These are phyloP conservation scores for Colletotrichum australisinense DNA, from an alignment of 2,329 filamentous ascomycete genomes.

Conservation along the genomic window DNA sequence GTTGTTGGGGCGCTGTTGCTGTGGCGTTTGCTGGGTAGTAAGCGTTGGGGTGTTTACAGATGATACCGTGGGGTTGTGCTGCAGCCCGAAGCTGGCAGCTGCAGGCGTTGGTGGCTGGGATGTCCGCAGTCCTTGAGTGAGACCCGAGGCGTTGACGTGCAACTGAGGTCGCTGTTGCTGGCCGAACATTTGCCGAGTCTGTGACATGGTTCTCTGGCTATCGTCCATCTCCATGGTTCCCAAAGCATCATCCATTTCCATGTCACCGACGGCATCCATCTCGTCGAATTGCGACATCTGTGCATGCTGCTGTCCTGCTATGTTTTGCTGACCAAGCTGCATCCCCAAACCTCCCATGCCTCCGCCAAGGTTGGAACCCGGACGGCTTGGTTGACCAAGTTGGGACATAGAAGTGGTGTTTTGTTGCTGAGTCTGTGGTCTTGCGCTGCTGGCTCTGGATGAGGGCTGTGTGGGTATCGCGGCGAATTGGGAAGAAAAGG, in stretches of 20 bases:
- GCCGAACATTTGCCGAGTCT: constrained; percentile 76
- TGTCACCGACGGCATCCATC: constrained; percentile 89
- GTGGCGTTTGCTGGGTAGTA: constrained; percentile 77
- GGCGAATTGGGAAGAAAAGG: constrained; percentile 53
- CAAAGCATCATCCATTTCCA: constrained; percentile 94
- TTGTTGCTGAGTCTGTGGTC: constrained; percentile 32
- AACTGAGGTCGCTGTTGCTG: constrained; percentile 77
- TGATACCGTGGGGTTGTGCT: constrained; percentile 95
- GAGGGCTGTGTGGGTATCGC: constrained; percentile 30
- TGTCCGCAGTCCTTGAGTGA: constrained; percentile 82
- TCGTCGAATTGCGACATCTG: constrained; percentile 68
- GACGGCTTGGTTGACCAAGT: constrained; percentile 28
- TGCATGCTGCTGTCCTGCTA: constrained; percentile 49
- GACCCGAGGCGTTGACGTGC: constrained; percentile 82
- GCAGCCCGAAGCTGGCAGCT: constrained; percentile 79
- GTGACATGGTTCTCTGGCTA: constrained; percentile 74
- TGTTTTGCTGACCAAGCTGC: constrained; percentile 46
- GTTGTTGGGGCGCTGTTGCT: constrained; percentile 51
- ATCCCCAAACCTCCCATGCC: constrained; percentile 35
- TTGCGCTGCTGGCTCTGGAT: constrained; percentile 33
- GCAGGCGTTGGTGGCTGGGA: constrained; percentile 90
- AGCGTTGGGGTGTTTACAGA: constrained; percentile 96
- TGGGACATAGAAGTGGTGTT: constrained; percentile 32
- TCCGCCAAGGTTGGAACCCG: constrained; percentile 26
- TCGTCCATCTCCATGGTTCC: constrained; percentile 74